A percentile compares a stretch with the other conserved stretches of the same genome.
Evolutionary conservation across 495 filamentous ascomycete species (phyloP).

Genomic region (Annulohypoxylon moriforme): DNA sequence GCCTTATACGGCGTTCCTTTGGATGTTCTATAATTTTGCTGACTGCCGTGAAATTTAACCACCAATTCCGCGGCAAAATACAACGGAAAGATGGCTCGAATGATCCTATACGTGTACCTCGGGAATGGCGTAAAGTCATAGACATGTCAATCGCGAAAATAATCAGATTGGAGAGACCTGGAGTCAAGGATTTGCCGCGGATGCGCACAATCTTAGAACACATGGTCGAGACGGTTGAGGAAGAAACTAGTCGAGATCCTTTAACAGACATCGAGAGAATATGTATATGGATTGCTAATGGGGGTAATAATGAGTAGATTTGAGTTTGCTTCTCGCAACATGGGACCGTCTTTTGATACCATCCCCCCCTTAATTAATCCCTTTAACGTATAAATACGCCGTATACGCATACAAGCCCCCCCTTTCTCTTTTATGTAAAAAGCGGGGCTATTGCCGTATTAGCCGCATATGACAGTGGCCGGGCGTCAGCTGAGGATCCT

Average conservation of each 20-base stretch:
- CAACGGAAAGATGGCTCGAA: neutral
- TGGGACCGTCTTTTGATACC: neutral
- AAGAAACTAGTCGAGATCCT: too few species aligned
- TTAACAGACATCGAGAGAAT: too few species aligned
- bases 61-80: neutral
- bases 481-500: constrained; percentile 41
- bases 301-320: neutral
- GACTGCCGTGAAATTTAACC: neutral
- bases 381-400: neutral
- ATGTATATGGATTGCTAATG: too few species aligned
- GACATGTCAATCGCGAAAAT: neutral
- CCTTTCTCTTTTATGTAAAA: neutral
- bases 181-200: constrained; percentile 8
- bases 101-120: neutral
- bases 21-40: constrained; percentile 1
- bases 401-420: neutral
- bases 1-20: constrained; percentile 1
- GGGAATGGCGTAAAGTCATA: neutral
- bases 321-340: neutral
- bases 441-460: constrained; percentile 23
- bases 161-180: constrained; percentile 7
- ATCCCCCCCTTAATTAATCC: neutral
- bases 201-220: constrained; percentile 7
- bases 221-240: neutral
- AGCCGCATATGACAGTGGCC: constrained; percentile 12